Evolutionary conservation across 2,329 filamentous ascomycete species (phyloP), one percentile per base, ranked within the genome.

Genomic region (Talaromyces sp.): DNA sequence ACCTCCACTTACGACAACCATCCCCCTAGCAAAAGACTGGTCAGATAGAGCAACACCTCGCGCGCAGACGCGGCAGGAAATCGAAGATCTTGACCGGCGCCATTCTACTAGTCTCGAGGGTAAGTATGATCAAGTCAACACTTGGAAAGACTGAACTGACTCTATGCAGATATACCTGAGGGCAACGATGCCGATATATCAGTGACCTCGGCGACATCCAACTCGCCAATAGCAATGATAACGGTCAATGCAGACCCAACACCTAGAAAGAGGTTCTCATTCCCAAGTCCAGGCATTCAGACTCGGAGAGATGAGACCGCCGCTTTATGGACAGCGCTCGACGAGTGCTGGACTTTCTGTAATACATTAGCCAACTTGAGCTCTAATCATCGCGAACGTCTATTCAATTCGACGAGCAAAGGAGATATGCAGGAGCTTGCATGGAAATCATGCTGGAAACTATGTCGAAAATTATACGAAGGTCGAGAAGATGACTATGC

Each of bases 301-400:
- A 83, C 89, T 64, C 82, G 83, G 35, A 84, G 88, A 64, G 81
- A 86, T 54, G 83, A 84, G 72, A 83, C 84, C 37, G 86, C 85
- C 66, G 89, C 90, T 8, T 81, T 97, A n/a, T 87, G 87, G 67
- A 87, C 87, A 35, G 92, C 93, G 2, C 82, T 97, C 16, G 87
- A 90, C 67, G 92, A 97, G 79, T 97, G 93, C 77, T 97, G 93
- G 93, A 96, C 90, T 0, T 81, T 97, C 14, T 97, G 93, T 80
- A 97, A 97, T 73, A 96, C 93, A 0, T 81, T 97, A 37, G 92
- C 92, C 24, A 91, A 86, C 68, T 83, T 97, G 19, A 96, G 92
- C 76, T 93, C 91, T 19, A 90, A 90, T 68, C 91, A 97, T 73
- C 87, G 92, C 33, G 86, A 92, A 70, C 85, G 91, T 22, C 89